Conservation (phyloP, 495 filamentous ascomycete genomes). For the Polyplosphaeria fusca region DNA sequence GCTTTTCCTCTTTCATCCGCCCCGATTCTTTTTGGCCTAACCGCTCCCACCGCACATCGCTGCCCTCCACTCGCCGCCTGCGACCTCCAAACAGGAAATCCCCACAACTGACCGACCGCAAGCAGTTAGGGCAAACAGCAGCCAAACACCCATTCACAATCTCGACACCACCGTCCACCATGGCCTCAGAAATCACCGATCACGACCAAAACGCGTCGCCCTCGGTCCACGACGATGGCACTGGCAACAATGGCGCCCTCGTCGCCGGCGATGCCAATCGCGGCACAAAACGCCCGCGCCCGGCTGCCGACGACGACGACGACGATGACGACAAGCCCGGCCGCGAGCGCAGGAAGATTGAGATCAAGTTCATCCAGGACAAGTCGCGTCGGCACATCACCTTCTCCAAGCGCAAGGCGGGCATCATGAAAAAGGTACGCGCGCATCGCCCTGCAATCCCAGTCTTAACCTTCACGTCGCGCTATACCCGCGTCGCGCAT, state of each 20-base stretch:
- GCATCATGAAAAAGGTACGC: slow-evolving; percentile 99
- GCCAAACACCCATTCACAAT: slow-evolving; percentile 32
- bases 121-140: slow-evolving; percentile 34
- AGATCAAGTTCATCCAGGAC: slow-evolving; percentile 99
- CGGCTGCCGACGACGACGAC: slow-evolving; percentile 86
- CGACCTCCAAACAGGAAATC: slow-evolving; percentile 36
- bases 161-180: slow-evolving; percentile 24
- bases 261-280: slow-evolving; percentile 61
- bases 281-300: slow-evolving; percentile 85
- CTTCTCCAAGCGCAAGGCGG: slow-evolving; percentile 99
- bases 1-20: slow-evolving; percentile 32
- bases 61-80: slow-evolving; percentile 8
- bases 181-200: slow-evolving; percentile 43
- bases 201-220: slow-evolving; percentile 46
- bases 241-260: slow-evolving; percentile 51
- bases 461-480: slow-evolving; percentile 9
- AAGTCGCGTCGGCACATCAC: slow-evolving; percentile 99
- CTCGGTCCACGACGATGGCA: slow-evolving; percentile 56
- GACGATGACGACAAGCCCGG: slow-evolving; percentile 98
- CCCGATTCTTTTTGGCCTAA: slow-evolving; percentile 24
- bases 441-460: slow-evolving; percentile 1
- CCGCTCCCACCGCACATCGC: slow-evolving; percentile 5
- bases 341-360: slow-evolving; percentile 98
- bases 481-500: slow-evolving; percentile 30
- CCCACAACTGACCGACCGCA: slow-evolving; percentile 33